Percentiles rank a stretch among this genome's conserved stretches.
Evolutionary conservation across 2,329 filamentous ascomycete genomes (phyloP).

Genomic region (Botrytis medusae): DNA sequence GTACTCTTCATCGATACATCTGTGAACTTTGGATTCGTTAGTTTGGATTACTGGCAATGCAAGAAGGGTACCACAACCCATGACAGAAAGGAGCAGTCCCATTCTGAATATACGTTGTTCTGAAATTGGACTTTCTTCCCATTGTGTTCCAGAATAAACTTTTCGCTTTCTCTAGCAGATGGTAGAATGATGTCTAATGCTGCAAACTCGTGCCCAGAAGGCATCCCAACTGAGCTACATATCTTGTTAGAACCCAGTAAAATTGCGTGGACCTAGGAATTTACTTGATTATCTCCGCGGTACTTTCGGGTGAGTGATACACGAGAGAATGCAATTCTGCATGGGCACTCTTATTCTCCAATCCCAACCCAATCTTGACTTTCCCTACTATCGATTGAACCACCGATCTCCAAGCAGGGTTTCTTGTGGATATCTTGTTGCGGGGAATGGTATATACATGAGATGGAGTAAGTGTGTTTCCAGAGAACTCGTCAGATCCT

Average conservation of each 20-base stretch:
- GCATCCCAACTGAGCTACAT: background rate
- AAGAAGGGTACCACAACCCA: background rate
- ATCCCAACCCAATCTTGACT: background rate
- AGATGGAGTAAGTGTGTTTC: background rate
- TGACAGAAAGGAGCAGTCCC: background rate
- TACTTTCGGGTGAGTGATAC: background rate
- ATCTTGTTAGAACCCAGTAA: background rate
- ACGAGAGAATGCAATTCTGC: background rate
- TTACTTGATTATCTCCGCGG: background rate
- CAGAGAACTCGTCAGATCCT: background rate
- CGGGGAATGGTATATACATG: background rate
- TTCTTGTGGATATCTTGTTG: background rate
- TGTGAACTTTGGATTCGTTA: background rate
- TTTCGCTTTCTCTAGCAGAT: background rate
- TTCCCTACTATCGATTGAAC: background rate
- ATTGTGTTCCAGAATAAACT: background rate
- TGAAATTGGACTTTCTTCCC: background rate
- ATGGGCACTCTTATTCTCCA: background rate
- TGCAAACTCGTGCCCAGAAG: background rate
- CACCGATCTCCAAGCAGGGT: background rate
- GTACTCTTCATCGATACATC: background rate
- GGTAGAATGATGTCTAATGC: constrained; percentile 6
- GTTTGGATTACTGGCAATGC: background rate
- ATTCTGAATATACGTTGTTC: background rate
- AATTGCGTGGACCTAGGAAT: background rate